phyloP scores from a whole-genome alignment of 2,329 filamentous ascomycete genomes.

The Beauveria scarabaeidicola region DNA sequence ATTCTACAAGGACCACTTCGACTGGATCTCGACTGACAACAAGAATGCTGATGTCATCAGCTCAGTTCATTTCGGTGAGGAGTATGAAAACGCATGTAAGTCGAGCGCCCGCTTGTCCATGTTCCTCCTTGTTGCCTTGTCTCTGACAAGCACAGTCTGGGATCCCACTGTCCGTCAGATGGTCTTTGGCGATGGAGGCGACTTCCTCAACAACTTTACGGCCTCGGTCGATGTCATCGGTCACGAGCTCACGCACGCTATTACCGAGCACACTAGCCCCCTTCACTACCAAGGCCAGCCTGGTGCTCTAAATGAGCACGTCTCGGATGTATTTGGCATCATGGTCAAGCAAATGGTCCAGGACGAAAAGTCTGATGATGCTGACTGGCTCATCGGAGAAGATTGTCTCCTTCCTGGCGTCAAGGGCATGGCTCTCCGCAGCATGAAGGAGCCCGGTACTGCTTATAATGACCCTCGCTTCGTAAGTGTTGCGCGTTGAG shows the following conservation, averaged over 20 bases:
- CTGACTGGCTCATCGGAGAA: constrained; percentile 49
- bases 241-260: constrained; percentile 48
- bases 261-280: constrained; percentile 41
- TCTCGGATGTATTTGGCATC: constrained; percentile 48
- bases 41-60: constrained; percentile 39
- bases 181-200: constrained; percentile 48
- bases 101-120: not conserved
- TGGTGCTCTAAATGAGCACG: constrained; percentile 48
- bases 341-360: constrained; percentile 48
- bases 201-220: constrained; percentile 43
- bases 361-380: constrained; percentile 33
- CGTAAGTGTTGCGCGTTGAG: constrained; percentile 21
- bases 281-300: constrained; percentile 43
- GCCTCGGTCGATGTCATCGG: constrained; percentile 47
- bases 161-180: constrained; percentile 40
- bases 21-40: constrained; percentile 45
- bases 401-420: constrained; percentile 41
- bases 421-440: constrained; percentile 43
- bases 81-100: constrained; percentile 44
- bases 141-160: constrained; percentile 31
- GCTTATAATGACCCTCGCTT: constrained; percentile 45
- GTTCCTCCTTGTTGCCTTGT: not conserved
- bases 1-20: constrained; percentile 41
- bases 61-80: constrained; percentile 42
- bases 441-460: constrained; percentile 45